Conservation (phyloP, 2,329 filamentous ascomycete genomes). For the Calonectria crousiana region DNA sequence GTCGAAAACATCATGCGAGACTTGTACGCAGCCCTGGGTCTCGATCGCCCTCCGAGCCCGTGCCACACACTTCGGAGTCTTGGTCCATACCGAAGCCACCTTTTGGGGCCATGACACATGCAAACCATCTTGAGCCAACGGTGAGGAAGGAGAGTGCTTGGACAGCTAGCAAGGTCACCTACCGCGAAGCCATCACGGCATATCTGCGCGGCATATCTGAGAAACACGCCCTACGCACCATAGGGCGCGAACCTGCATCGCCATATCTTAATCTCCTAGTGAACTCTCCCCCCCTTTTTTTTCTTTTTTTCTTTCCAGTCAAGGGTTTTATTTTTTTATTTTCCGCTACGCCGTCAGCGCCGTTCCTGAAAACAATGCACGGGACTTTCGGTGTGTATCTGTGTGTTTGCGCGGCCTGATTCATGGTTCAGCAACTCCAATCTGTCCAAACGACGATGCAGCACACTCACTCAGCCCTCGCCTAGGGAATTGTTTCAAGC, state of each 20-base stretch:
- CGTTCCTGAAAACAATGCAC: background rate
- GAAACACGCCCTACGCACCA: background rate
- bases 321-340: slow-evolving; percentile 4
- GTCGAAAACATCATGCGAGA: background rate
- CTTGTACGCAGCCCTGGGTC: background rate
- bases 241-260: background rate
- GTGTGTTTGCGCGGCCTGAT: background rate
- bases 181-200: background rate
- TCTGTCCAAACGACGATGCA: background rate
- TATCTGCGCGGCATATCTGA: background rate
- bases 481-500: background rate
- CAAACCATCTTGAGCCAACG: background rate
- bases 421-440: background rate
- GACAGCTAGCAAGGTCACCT: background rate
- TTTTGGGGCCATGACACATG: background rate
- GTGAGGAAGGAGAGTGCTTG: background rate
- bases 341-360: background rate
- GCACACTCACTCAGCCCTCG: background rate
- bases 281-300: background rate
- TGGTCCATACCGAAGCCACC: background rate
- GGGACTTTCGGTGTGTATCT: slow-evolving; percentile 3
- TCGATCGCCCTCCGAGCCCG: background rate
- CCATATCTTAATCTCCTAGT: background rate
- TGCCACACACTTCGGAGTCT: background rate
- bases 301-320: too few species aligned